Evolutionary conservation across 2,329 filamentous ascomycete species (phyloP), one percentile per base, ranked within the genome.

Genomic region (Fusarium phyllophilum): DNA sequence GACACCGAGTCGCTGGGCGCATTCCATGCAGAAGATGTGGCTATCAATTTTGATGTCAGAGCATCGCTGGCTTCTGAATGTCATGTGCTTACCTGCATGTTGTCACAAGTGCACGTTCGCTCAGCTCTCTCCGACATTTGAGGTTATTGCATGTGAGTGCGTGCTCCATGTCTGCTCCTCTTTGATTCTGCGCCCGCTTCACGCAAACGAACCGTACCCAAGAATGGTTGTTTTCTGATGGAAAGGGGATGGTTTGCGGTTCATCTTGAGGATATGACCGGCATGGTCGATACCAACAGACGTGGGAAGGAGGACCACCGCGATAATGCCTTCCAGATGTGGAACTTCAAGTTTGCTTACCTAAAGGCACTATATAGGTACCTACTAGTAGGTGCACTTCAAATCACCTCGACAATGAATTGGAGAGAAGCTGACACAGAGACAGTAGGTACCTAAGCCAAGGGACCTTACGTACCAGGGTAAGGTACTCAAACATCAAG

Each of bases 21-120:
- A 98, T 24, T 89, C 85, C 5, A 91, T 82, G 79, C 96, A 98
- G 83, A 97, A 97, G 46, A 97, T 92, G 82, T 98, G 96, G 71
- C 95, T 95, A 44, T 20, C 44, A 15, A 38, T 12, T 10, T 17
- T 24, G 45, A 48, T 11, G 55, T 74, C 18, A 70, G 63, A 70
- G 38, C 9, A 41, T 20, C 7, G 10, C 5, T 13, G 13, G 18
- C 24, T n/a, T 17, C 46, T 14, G 56, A 48, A 33, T 46, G 10
- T 14, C 17, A 42, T 29, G 26, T 10, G 58, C 76, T 34, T 57
- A 93, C 94, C 93, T 94, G 89, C 95, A 98, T 20, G 93, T 96
- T 9, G 95, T 97, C 39, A 97, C 94, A 3, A 97, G 87, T 17
- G 94, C 95, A 71, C 88, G 87, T 45, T 93, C 90, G 39, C 85